Conservation (phyloP, 2,329 filamentous ascomycete genomes). For the Colletotrichum nymphaeae region DNA sequence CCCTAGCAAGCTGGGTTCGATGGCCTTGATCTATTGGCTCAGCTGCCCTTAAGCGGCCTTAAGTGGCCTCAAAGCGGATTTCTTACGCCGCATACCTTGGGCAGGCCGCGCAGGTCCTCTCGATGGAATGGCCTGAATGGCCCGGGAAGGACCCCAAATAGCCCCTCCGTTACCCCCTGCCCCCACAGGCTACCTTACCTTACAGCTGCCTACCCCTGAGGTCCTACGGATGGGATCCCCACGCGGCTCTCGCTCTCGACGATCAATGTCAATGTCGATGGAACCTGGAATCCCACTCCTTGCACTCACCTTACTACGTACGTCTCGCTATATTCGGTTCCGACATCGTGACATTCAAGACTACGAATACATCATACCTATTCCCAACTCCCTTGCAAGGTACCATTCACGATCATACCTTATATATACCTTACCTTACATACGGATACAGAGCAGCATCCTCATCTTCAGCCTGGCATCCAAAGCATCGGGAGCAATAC, state of each 20-base stretch:
- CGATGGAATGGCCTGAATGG: constrained; percentile 31
- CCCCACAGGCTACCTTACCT: constrained; percentile 14
- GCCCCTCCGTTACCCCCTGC: constrained; percentile 14
- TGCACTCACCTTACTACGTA: neutral
- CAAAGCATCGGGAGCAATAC: neutral
- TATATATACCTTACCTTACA: no score
- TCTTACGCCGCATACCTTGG: neutral
- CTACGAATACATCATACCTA: neutral
- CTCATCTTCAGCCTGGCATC: neutral
- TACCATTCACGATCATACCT: neutral
- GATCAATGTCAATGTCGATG: neutral
- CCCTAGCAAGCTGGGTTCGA: neutral
- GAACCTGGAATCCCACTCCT: neutral
- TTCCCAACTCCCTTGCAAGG: neutral
- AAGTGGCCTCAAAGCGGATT: neutral
- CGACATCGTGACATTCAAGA: neutral
- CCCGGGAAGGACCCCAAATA: neutral
- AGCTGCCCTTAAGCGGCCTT: neutral
- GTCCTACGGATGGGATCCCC: neutral
- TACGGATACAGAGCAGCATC: neutral
- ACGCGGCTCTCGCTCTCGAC: neutral
- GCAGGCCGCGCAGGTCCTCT: constrained; percentile 23
- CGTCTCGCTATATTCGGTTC: neutral
- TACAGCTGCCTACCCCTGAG: neutral
- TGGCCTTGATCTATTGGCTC: constrained; percentile 12